phyloP scores from a whole-genome alignment of 495 filamentous ascomycete genomes.

The Eremomyces bilateralis region DNA sequence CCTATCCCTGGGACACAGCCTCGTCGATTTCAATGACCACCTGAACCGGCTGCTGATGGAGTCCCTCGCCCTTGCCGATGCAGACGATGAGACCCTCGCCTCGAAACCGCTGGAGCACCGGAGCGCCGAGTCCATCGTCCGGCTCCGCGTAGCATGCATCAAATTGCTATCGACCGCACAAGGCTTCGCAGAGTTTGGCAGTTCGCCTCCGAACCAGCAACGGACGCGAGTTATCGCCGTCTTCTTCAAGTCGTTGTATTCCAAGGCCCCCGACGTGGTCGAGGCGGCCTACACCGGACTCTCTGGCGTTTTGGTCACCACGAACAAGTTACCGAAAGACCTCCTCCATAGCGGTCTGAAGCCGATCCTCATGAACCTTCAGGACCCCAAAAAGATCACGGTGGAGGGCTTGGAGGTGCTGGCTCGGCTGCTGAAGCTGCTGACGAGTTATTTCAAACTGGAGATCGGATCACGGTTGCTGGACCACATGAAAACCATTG shows the following conservation, averaged over 20 bases:
- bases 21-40: constrained; percentile 74
- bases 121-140: constrained; percentile 74
- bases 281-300: constrained; percentile 82
- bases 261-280: constrained; percentile 72
- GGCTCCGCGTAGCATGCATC: constrained; percentile 83
- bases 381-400: constrained; percentile 77
- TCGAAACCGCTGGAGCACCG: constrained; percentile 73
- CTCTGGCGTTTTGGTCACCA: constrained; percentile 62
- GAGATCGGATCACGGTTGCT: constrained; percentile 82
- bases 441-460: constrained; percentile 98
- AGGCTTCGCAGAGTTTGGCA: constrained; percentile 70
- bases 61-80: constrained; percentile 77
- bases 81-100: constrained; percentile 71
- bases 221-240: constrained; percentile 72
- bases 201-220: constrained; percentile 44
- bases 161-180: constrained; percentile 82
- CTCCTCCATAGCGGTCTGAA: constrained; percentile 82
- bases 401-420: constrained; percentile 82
- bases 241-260: constrained; percentile 95
- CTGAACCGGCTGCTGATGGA: constrained; percentile 81
- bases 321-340: constrained; percentile 86
- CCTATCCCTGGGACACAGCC: constrained; percentile 62
- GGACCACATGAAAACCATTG: constrained; percentile 81
- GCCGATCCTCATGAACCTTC: constrained; percentile 85
- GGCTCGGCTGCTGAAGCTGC: constrained; percentile 61